phyloP scores from a whole-genome alignment of 805 yeast species.

The Diddensiella transvaalensis region DNA sequence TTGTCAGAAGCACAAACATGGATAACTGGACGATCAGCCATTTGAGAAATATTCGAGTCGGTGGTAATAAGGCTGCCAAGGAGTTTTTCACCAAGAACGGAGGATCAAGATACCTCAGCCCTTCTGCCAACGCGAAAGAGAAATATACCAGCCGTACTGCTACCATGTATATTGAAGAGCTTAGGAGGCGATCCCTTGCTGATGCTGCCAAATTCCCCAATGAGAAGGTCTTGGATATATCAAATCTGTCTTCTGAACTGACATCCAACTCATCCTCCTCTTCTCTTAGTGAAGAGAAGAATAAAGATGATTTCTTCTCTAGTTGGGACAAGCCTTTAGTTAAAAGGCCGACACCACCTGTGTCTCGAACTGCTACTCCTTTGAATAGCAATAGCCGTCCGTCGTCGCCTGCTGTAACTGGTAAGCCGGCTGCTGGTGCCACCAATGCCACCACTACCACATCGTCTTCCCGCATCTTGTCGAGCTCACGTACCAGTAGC shows the following conservation, averaged over 20 bases:
- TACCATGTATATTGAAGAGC: conserved; percentile 71
- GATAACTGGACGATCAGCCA: conserved; percentile 94
- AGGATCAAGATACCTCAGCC: conserved; percentile 66
- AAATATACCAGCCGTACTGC: conserved; percentile 84
- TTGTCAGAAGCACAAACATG: conserved; percentile 86
- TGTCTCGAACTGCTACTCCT: conserved; percentile 38
- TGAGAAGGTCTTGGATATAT: conserved; percentile 58
- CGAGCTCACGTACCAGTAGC: conserved; percentile 13
- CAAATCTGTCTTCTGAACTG: conserved; percentile 26
- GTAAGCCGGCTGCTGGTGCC: conserved; percentile 15
- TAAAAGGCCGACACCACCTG: conserved; percentile 39
- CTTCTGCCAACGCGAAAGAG: conserved; percentile 57
- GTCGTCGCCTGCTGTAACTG: conserved; percentile 19
- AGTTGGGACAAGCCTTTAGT: conserved; percentile 81
- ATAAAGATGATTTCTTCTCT: conserved; percentile 82
- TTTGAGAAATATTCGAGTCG: conserved; percentile 85
- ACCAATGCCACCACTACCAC: conserved; percentile 16
- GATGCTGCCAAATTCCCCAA: conserved; percentile 76
- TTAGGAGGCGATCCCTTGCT: conserved; percentile 60
- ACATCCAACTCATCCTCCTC: conserved; percentile 23
- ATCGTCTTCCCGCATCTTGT: conserved; percentile 15
- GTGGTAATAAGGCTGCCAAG: conserved; percentile 85
- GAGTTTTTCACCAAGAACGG: conserved; percentile 83
- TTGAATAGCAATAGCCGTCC: conserved; percentile 14
- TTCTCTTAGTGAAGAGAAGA: conserved; percentile 11